Conservation (phyloP, 208 protist genomes). For the Trypanosoma lewisi region DNA sequence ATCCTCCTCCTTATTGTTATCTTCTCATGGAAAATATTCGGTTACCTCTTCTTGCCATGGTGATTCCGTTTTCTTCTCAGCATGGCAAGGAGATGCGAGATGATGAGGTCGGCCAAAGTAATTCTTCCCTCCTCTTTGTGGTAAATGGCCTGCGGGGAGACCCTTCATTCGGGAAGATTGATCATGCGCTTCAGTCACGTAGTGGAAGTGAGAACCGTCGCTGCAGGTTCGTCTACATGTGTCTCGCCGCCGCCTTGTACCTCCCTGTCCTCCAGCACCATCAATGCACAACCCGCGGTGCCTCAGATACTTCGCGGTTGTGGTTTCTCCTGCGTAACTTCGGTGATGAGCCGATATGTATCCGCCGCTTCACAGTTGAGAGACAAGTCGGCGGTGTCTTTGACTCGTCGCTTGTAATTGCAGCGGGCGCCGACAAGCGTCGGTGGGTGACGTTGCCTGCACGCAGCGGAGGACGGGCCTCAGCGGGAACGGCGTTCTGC, state of each 20-base stretch:
- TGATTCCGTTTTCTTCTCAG: constrained; percentile 1
- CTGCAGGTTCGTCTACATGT: background rate
- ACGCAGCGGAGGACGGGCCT: background rate
- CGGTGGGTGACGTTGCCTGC: constrained; percentile 9
- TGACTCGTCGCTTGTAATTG: constrained; percentile 6
- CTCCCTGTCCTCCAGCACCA: constrained; percentile 12
- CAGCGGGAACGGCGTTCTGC: background rate
- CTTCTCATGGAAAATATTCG: constrained; percentile 14
- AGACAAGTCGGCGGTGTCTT: constrained; percentile 18
- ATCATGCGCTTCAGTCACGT: constrained; percentile 4
- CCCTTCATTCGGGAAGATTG: constrained; percentile 15
- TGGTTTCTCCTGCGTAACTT: constrained; percentile 18
- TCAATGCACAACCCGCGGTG: background rate
- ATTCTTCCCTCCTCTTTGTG: background rate
- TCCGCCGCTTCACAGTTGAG: constrained; percentile 11
- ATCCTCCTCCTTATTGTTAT: no score
- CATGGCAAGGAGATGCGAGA: background rate
- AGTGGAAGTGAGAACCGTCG: background rate
- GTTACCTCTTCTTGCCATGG: constrained; percentile 4
- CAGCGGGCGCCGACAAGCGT: background rate
- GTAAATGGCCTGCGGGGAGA: constrained; percentile 17
- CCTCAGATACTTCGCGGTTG: background rate
- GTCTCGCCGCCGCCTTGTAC: constrained; percentile 6
- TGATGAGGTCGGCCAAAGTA: background rate
- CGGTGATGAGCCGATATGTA: constrained; percentile 1